phyloP scores from a whole-genome alignment of 2,329 filamentous ascomycete genomes.

The Epichloe sp. region DNA sequence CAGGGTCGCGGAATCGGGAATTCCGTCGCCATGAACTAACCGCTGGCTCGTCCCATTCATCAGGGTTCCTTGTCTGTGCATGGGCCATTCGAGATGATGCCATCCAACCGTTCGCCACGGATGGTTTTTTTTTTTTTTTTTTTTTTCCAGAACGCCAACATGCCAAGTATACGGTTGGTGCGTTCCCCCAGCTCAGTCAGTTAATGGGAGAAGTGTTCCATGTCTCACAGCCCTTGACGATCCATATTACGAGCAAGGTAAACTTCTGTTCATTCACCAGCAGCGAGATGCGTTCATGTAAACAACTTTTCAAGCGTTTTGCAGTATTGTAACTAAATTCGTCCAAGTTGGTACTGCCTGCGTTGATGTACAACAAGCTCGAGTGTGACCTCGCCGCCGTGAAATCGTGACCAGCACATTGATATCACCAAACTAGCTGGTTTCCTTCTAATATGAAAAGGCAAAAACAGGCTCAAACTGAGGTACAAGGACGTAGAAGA shows the following conservation, averaged over 20 bases:
- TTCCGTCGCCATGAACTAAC: not conserved
- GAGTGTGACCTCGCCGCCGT: conserved; percentile 10
- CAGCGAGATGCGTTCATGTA: not conserved
- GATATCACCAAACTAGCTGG: conserved; percentile 9
- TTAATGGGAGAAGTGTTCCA: too few species aligned
- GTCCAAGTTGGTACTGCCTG: too few species aligned
- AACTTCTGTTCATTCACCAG: not conserved
- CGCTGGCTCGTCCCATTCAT: not conserved
- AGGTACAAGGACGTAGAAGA: not conserved
- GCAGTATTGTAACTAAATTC: conserved; percentile 1
- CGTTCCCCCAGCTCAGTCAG: too few species aligned
- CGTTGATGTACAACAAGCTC: too few species aligned
- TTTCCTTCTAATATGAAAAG: not conserved
- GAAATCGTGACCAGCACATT: conserved; percentile 20
- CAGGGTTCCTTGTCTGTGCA: not conserved
- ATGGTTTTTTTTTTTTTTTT: too few species aligned
- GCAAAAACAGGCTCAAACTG: not conserved
- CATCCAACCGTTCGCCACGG: too few species aligned
- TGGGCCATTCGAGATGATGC: not conserved
- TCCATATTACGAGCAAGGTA: too few species aligned
- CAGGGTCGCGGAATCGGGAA: not conserved
- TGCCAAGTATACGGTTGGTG: too few species aligned
- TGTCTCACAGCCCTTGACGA: too few species aligned
- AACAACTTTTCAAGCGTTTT: not conserved
- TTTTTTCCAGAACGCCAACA: too few species aligned